These are phyloP conservation scores for Thraustochytrium sp. DNA, from an alignment of 352 stramenopile genomes.

Conservation along the genomic window DNA sequence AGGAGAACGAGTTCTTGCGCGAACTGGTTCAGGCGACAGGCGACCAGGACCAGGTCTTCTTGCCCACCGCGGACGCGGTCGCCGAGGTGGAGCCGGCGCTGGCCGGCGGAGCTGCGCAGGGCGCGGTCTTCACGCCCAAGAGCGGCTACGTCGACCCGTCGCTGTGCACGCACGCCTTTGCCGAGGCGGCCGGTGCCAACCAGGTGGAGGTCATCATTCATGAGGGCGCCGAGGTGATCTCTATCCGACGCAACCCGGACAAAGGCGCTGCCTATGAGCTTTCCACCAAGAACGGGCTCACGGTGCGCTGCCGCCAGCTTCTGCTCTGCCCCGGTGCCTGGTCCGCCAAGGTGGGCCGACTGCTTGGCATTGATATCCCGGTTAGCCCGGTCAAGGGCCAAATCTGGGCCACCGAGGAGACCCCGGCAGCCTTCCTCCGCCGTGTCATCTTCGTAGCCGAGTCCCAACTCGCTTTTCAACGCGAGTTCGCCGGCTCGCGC, in stretches of 20 bases:
- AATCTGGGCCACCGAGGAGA: slow-evolving; percentile 28
- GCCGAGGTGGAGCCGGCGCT: not conserved
- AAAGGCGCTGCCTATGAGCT: not conserved
- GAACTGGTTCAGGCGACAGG: not conserved
- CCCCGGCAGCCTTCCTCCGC: not conserved
- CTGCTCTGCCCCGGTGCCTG: not conserved
- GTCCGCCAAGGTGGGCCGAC: not conserved
- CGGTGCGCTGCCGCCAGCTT: not conserved
- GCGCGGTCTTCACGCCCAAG: not conserved
- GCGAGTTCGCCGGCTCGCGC: not conserved
- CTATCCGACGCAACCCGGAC: not conserved
- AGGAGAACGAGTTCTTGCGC: not conserved
- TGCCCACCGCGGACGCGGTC: not conserved
- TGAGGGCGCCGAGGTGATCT: slow-evolving; percentile 22
- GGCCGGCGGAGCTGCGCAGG: not conserved
- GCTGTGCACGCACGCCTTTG: slow-evolving; percentile 19
- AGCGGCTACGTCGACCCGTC: slow-evolving; percentile 19
- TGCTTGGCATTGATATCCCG: not conserved
- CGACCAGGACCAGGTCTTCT: not conserved
- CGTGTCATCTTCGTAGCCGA: slow-evolving; percentile 24
- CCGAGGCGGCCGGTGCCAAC: not conserved
- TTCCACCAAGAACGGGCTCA: not conserved
- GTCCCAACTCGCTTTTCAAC: not conserved
- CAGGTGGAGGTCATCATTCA: slow-evolving; percentile 15
- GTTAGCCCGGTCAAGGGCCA: slow-evolving; percentile 24